These are phyloP conservation scores for Rosa hybrid DNA, from an alignment of 331 rosid species.

Conservation along the genomic window DNA sequence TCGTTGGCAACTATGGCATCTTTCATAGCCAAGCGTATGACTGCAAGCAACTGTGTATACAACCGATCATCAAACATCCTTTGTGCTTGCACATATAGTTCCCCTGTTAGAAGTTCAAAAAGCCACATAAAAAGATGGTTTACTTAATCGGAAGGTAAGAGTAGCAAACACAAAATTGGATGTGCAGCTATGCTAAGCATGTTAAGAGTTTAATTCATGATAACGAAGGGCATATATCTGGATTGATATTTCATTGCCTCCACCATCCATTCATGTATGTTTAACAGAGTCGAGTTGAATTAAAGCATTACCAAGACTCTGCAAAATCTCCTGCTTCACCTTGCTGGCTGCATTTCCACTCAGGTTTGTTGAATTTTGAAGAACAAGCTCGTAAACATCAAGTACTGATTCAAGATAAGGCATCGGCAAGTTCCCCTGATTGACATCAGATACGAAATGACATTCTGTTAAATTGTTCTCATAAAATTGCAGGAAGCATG, in stretches of 20 bases:
- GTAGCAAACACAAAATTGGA: background rate
- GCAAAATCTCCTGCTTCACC: constrained; percentile 95
- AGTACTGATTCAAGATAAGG: constrained; percentile 78
- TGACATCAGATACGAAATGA: constrained; percentile 10
- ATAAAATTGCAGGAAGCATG: background rate
- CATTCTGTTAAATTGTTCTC: background rate
- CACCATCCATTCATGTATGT: background rate
- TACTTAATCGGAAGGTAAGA: constrained; percentile 1
- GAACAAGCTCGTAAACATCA: constrained; percentile 73
- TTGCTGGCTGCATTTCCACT: constrained; percentile 61
- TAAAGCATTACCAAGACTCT: constrained; percentile 80
- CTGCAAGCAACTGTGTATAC: constrained; percentile 68
- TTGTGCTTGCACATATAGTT: constrained; percentile 84
- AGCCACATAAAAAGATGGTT: background rate
- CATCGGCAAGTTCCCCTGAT: constrained; percentile 88
- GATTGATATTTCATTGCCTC: background rate
- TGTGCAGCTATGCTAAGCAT: background rate
- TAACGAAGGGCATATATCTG: background rate
- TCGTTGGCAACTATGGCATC: constrained; percentile 61
- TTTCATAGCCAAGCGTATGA: constrained; percentile 70
- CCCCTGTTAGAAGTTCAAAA: constrained; percentile 56
- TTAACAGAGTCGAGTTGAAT: constrained; percentile 15
- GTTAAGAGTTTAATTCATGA: background rate
- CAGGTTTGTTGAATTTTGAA: constrained; percentile 69
- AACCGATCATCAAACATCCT: constrained; percentile 66